These are phyloP conservation scores for Talaromyces trachyspermus DNA, from an alignment of 495 filamentous ascomycete species.

Conservation along the genomic window DNA sequence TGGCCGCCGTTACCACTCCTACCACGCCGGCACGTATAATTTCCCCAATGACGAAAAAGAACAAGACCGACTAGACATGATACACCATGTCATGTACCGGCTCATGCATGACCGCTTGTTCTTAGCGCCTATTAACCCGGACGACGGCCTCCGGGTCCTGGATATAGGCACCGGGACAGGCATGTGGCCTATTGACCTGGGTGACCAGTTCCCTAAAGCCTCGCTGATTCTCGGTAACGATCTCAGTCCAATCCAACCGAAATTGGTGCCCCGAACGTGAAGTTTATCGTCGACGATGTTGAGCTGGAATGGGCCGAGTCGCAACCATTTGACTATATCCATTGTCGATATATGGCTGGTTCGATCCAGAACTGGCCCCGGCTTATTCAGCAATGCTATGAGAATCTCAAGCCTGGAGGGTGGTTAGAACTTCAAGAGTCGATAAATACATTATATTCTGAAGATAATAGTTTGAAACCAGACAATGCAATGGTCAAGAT, in stretches of 20 bases:
- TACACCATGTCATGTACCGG: conserved; percentile 14
- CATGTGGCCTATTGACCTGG: conserved; percentile 39
- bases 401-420: conserved; percentile 32
- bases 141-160: conserved; percentile 9
- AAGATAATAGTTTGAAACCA: conserved; percentile 25
- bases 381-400: conserved; percentile 13
- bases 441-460: conserved; percentile 14
- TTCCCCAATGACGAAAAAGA: conserved; percentile 25
- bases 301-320: conserved; percentile 18
- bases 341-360: conserved; percentile 30
- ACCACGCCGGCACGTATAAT: conserved; percentile 15
- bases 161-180: conserved; percentile 28
- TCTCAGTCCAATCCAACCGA: conserved; percentile 42
- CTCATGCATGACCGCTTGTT: conserved; percentile 13
- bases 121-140: conserved; percentile 14
- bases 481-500: conserved; percentile 23
- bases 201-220: conserved; percentile 10
- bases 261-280: conserved; percentile 36
- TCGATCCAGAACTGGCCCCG: conserved; percentile 24
- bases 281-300: conserved; percentile 20
- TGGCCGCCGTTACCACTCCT: conserved; percentile 20
- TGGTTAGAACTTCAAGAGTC: conserved; percentile 34
- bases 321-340: conserved; percentile 21
- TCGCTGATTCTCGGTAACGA: conserved; percentile 27
- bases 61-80: conserved; percentile 20